Evolutionary conservation across 148 eudicot species (phyloP).

Genomic region (Rhododendron vialii): DNA sequence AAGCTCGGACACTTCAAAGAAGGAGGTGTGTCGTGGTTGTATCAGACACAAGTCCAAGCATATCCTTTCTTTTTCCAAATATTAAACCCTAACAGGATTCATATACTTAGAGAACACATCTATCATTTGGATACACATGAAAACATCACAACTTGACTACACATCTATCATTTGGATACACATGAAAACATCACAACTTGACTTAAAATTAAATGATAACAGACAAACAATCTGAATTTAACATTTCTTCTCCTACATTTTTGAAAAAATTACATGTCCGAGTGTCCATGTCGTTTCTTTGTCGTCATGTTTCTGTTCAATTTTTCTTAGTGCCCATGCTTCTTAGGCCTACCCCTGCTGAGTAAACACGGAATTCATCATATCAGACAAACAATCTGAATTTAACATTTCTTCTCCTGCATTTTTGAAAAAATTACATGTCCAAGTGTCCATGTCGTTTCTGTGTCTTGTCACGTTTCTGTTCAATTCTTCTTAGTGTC

Average conservation of each 20-base stretch:
- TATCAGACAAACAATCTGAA: neutral
- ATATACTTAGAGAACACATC: neutral
- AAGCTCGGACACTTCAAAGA: neutral
- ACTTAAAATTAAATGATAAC: neutral
- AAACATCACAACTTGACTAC: neutral
- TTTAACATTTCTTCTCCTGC: neutral
- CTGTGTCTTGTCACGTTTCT: neutral
- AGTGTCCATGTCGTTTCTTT: neutral
- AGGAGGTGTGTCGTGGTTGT: neutral
- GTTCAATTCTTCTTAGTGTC: neutral
- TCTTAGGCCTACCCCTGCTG: neutral
- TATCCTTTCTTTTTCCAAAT: neutral
- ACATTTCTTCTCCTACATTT: neutral
- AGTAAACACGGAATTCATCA: neutral
- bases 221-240: neutral
- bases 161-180: neutral
- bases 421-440: neutral
- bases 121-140: neutral
- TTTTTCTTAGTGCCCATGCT: neutral
- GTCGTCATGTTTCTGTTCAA: neutral
- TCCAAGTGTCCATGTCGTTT: neutral
- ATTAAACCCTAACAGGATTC: neutral
- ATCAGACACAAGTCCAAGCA: neutral
- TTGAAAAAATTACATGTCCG: neutral
- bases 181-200: neutral